Percentiles rank a stretch among this genome's conserved stretches.
Conservation (phyloP, 768 basidiomycete species). For the Pleurotus djamor region DNA sequence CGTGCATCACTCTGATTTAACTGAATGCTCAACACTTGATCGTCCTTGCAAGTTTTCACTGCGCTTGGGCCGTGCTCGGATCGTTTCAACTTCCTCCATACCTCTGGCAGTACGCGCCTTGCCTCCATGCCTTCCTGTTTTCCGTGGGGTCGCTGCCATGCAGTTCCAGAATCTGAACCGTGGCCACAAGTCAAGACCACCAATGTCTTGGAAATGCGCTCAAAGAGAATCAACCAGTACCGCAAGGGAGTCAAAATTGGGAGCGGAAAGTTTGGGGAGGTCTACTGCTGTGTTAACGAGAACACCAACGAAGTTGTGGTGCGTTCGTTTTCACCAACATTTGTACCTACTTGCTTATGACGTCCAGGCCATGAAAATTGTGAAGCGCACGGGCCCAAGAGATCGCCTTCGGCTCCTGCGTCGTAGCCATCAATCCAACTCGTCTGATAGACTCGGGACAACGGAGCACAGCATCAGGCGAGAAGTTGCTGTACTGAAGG, state of each 20-base stretch:
- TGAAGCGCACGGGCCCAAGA: constrained; percentile 62
- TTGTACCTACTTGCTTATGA: background rate
- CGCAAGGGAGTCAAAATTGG: constrained; percentile 34
- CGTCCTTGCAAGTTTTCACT: too few relatives aligned
- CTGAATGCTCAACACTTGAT: too few relatives aligned
- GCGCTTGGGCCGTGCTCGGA: too few relatives aligned
- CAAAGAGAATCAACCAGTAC: constrained; percentile 69
- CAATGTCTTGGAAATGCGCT: constrained; percentile 28
- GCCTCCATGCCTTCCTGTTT: constrained; percentile 5
- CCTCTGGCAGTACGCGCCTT: background rate
- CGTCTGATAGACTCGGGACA: constrained; percentile 38
- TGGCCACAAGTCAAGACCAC: constrained; percentile 44
- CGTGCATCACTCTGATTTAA: background rate
- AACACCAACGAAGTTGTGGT: constrained; percentile 38
- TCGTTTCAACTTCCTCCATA: background rate
- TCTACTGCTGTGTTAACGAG: constrained; percentile 62
- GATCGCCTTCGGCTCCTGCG: constrained; percentile 59
- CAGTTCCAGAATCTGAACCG: constrained; percentile 31
- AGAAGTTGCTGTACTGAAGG: constrained; percentile 93
- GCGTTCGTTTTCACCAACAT: constrained; percentile 19
- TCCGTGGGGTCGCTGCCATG: background rate
- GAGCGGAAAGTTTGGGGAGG: constrained; percentile 52
- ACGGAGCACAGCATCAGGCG: constrained; percentile 76
- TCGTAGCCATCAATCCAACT: constrained; percentile 32
- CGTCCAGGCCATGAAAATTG: constrained; percentile 66